A percentile compares a stretch with the other conserved stretches of the same genome.
Evolutionary conservation across 2,329 filamentous ascomycete genomes (phyloP).

Genomic region (Rutstroemia sydowiana): DNA sequence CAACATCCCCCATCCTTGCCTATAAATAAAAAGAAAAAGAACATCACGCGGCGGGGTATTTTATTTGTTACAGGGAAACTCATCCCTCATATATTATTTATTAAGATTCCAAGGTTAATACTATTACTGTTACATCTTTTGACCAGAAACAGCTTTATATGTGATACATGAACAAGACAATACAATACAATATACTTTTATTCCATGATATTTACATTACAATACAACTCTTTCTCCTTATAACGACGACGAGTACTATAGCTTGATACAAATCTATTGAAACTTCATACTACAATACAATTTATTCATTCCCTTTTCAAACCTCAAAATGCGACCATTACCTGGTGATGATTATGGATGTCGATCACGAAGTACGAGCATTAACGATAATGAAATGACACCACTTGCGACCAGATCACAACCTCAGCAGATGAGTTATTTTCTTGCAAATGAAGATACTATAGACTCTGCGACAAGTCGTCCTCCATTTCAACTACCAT

Average conservation of each 20-base stretch:
- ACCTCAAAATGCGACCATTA: constrained; percentile 38
- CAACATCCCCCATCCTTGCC: too few species aligned
- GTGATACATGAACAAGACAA: too few species aligned
- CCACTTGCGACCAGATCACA: constrained; percentile 30
- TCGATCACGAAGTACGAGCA: constrained; percentile 33
- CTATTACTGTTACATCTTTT: too few species aligned
- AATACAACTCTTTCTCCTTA: too few species aligned
- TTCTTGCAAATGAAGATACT: constrained; percentile 43
- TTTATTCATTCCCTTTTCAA: not conserved
- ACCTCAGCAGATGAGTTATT: constrained; percentile 43
- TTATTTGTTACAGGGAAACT: not conserved
- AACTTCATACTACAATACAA: not conserved
- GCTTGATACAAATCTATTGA: constrained; percentile 15
- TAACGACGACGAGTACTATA: too few species aligned
- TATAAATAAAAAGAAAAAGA: too few species aligned
- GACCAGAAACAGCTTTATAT: too few species aligned
- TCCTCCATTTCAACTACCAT: constrained; percentile 24
- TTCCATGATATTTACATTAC: too few species aligned
- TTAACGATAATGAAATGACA: constrained; percentile 32
- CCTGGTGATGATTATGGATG: constrained; percentile 37
- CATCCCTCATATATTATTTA: too few species aligned
- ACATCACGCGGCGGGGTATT: constrained; percentile 8
- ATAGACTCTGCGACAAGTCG: constrained; percentile 36
- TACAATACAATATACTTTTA: too few species aligned
- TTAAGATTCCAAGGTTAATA: too few species aligned